Evolutionary conservation across 129 eudicot species (phyloP), one percentile per base, ranked within the genome.

Genomic region (Ambrosia artemisiifolia): DNA sequence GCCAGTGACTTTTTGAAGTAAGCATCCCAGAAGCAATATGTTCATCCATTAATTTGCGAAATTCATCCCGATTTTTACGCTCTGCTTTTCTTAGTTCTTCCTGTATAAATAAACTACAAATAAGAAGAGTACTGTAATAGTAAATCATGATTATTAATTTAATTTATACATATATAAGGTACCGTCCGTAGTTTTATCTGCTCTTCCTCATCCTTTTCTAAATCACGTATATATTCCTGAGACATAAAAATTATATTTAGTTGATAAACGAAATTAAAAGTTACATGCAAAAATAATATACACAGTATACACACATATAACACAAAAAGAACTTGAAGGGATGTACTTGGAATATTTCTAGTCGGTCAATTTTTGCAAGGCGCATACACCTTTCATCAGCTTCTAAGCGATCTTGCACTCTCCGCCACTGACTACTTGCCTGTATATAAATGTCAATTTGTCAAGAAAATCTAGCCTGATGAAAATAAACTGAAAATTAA

Each of bases 391-490:
- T 90, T 75, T 90, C 94, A 86, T 95, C 91, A 68, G 85, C 84
- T 83, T 90, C 99, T 77, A 95, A 83, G 59, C 97, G 99, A 69
- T 90, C 91, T 80, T 95, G 96, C 75, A 95, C 96, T 95, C 81
- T 95, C 50, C 99, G 74, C 99, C 99, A 95, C 82, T 95, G 99
- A 85, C 96, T 95, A 79, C 85, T 95, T 54, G 97, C 96, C 99
- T 95, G 71, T 36, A 73, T 40, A 71, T 75, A 55, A 55, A 73
- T 56, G 44, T 33, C 13, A 43, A 56, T 18, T 63, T 62, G 36
- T 18, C 14, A 32, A 48, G 6, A 20, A 78, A 49, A 75, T 70
- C 59, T 6, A 75, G 44, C 65, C 71, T 55, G 38, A 73, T 55
- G 54, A 24, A 48, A 18, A 16, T 44, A 33, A 47, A 33, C 64